Evolutionary conservation across 2,329 filamentous ascomycete species (phyloP), one percentile per base, ranked within the genome.

Genomic region (Pezicula radicicola): DNA sequence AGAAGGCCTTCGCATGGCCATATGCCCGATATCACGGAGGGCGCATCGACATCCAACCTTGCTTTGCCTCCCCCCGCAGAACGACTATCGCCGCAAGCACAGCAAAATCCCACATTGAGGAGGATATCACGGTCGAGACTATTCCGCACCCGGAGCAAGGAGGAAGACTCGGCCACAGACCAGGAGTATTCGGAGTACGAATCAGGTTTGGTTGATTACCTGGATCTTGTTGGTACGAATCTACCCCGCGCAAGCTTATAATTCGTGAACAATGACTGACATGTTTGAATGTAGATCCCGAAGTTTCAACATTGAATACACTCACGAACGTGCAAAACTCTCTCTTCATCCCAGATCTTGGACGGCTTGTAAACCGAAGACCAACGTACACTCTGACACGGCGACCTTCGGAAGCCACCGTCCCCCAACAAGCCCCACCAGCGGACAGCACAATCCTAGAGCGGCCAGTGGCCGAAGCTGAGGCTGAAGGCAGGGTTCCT

Each of bases 251-350:
- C 12, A 5, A 21, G 3, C 18, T 37, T 19, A 13, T 33, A 30
- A 19, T 16, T 42, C 9, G 18, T 30, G 42, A 45, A 21, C 15
- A 30, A 19, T 27, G 39, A 54, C 53, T 58, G 47, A 60, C 39
- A n/a, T 13, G 3, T 10, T 3, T 33, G 30, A 33, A 1, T 13
- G 2, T 25, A 66, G 63, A 66, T 54, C 63, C 63, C 3, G 63
- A 66, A 57, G 85, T 96, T 3, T 84, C 89, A 35, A 90, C 90
- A 0, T 73, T 96, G 3, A 90, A 89, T 0, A 93, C 89, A 13
- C 79, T 95, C 9, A 95, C 89, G 41, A 96, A 96, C 63, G 85
- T 96, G 18, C 90, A 95, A 63, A 96, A 96, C 66, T 94, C 90
- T 0, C 81, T 96, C 9, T 95, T 95, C 69, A 75, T 95, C 2